These are phyloP conservation scores for Rhodotorula diobovata DNA, from an alignment of 768 basidiomycete species.

Conservation along the genomic window DNA sequence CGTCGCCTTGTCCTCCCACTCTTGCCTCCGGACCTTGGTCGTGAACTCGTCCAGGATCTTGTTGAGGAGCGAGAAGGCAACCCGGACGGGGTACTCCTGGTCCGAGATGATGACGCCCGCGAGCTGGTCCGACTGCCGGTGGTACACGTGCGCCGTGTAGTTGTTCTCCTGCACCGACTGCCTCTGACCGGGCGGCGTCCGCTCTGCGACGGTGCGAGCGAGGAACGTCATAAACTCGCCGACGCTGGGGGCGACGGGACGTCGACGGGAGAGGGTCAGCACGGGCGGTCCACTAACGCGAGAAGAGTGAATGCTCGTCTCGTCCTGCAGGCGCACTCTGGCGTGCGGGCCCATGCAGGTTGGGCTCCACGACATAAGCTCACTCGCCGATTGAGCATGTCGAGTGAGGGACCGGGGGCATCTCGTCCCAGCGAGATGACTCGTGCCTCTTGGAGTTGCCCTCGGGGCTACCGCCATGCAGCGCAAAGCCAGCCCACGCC, in stretches of 20 bases:
- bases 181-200: constrained; percentile 74
- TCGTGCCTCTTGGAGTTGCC: no score
- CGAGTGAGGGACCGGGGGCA: no score
- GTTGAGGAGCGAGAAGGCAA: constrained; percentile 88
- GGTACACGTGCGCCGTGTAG: constrained; percentile 90
- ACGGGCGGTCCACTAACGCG: background rate
- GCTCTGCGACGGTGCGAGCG: constrained; percentile 67
- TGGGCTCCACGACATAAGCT: no score
- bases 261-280: background rate
- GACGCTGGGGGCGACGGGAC: constrained; percentile 48
- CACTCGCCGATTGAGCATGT: no score
- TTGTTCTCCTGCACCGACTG: constrained; percentile 91
- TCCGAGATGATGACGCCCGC: constrained; percentile 77
- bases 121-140: constrained; percentile 73
- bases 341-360: no score
- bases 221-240: constrained; percentile 92
- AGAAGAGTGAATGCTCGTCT: background rate
- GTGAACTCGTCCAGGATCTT: constrained; percentile 91
- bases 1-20: constrained; percentile 51
- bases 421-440: no score
- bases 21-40: constrained; percentile 66
- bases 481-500: no score
- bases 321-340: no score
- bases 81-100: constrained; percentile 91
- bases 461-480: no score